phyloP scores from a whole-genome alignment of 495 filamentous ascomycete species.

The Glutinoglossum americanum region DNA sequence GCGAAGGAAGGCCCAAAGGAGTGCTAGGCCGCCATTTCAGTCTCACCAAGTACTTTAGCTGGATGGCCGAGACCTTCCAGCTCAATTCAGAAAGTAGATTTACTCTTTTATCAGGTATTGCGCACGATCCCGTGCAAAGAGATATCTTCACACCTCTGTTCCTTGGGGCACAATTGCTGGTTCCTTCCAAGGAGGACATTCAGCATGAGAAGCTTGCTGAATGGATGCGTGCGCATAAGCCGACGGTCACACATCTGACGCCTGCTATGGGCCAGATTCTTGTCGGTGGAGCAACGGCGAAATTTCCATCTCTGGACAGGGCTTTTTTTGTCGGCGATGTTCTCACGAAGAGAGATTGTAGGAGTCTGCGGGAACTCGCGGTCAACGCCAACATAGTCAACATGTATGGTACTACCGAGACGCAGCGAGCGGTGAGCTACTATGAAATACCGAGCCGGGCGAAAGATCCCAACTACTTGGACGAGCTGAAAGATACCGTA shows the following conservation, averaged over 20 bases:
- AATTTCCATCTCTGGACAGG: slow-evolving; percentile 56
- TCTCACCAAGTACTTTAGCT: slow-evolving; percentile 69
- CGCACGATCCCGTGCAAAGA: slow-evolving; percentile 78
- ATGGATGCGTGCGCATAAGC: slow-evolving; percentile 65
- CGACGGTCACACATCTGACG: slow-evolving; percentile 78
- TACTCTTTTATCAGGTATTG: slow-evolving; percentile 66
- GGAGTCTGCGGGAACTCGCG: slow-evolving; percentile 54
- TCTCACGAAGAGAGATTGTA: slow-evolving; percentile 69
- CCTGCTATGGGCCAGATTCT: slow-evolving; percentile 95
- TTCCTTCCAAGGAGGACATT: slow-evolving; percentile 71
- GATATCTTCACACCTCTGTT: slow-evolving; percentile 93
- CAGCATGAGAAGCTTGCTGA: slow-evolving; percentile 72
- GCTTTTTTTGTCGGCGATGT: slow-evolving; percentile 93
- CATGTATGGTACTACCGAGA: slow-evolving; percentile 89
- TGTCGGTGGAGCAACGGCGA: slow-evolving; percentile 56
- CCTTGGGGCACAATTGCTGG: slow-evolving; percentile 59
- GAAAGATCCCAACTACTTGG: slow-evolving; percentile 43
- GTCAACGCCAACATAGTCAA: slow-evolving; percentile 64
- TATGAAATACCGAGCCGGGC: slow-evolving; percentile 58
- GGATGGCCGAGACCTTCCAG: slow-evolving; percentile 74
- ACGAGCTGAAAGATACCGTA: slow-evolving; percentile 55
- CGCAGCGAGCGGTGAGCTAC: slow-evolving; percentile 68
- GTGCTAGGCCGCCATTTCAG: slow-evolving; percentile 78
- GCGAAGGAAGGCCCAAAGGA: slow-evolving; percentile 70
- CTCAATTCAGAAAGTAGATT: slow-evolving; percentile 58